phyloP scores from a whole-genome alignment of 805 yeast species.

The Barnettozyma populi region DNA sequence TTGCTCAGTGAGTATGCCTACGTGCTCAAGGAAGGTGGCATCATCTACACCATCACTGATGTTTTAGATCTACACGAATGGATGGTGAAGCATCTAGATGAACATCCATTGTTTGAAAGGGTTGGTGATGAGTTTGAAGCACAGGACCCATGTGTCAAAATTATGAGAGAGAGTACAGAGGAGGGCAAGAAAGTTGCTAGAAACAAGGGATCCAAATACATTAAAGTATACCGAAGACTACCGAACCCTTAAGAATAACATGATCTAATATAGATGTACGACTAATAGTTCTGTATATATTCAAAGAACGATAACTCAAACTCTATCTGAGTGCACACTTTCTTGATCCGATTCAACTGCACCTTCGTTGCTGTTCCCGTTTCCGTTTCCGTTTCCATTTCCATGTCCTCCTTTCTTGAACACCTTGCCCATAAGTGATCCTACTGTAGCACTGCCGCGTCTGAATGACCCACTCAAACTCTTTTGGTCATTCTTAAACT shows the following conservation, averaged over 20 bases:
- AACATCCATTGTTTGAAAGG: conserved; percentile 87
- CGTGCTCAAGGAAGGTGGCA: conserved; percentile 79
- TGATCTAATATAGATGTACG: not conserved
- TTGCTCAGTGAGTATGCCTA: conserved; percentile 88
- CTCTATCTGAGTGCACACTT: conserved; percentile 8
- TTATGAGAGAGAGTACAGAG: conserved; percentile 92
- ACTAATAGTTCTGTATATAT: conserved; percentile 2
- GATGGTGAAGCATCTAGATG: conserved; percentile 92
- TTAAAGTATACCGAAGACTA: conserved; percentile 80
- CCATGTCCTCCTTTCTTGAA: conserved; percentile 14
- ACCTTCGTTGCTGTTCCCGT: conserved; percentile 18
- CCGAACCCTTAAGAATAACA: conserved; percentile 43
- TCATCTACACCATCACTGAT: conserved; percentile 91
- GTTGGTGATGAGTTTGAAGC: conserved; percentile 74
- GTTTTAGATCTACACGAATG: conserved; percentile 89
- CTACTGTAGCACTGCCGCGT: conserved; percentile 39
- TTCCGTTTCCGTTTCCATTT: conserved; percentile 11
- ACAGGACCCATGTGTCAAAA: conserved; percentile 72
- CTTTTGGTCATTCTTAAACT: conserved; percentile 27
- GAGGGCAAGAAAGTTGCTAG: conserved; percentile 96
- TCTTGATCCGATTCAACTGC: conserved; percentile 23
- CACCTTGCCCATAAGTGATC: conserved; percentile 30
- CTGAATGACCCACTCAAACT: conserved; percentile 32
- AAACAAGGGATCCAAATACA: conserved; percentile 79
- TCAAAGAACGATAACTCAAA: not conserved